Evolutionary conservation across 441 rosid species (phyloP).

Genomic region (Adansonia gregorii): DNA sequence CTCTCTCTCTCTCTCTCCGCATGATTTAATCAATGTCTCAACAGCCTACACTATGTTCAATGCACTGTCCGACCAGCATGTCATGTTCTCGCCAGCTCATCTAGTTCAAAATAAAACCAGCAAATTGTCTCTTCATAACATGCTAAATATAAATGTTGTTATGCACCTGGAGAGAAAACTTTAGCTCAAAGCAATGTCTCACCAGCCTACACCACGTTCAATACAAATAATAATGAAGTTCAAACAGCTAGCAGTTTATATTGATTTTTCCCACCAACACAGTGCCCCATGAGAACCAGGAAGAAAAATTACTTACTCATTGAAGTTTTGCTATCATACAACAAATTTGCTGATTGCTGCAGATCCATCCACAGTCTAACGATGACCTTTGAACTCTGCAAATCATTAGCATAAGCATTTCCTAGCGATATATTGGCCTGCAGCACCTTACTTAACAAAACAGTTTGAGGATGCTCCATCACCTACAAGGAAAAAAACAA

Average conservation of each 20-base stretch:
- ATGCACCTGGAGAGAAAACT: background rate
- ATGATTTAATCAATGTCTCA: background rate
- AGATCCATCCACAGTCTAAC: slow-evolving; percentile 80
- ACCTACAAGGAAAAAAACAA: slow-evolving; percentile 51
- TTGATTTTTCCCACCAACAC: background rate
- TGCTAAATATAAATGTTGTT: background rate
- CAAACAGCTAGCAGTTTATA: slow-evolving; percentile 11
- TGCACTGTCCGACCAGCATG: background rate
- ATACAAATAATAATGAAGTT: background rate
- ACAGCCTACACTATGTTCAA: background rate
- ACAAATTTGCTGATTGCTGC: slow-evolving; percentile 77
- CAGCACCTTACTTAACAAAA: slow-evolving; percentile 71
- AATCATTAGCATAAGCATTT: slow-evolving; percentile 57
- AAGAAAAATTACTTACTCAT: slow-evolving; percentile 49
- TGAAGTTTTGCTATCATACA: slow-evolving; percentile 84
- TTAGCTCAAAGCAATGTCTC: background rate
- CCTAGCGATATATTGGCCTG: slow-evolving; percentile 67
- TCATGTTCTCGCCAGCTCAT: slow-evolving; percentile 1
- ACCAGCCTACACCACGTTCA: background rate
- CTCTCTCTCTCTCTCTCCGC: background rate
- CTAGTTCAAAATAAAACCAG: background rate
- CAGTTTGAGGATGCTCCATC: slow-evolving; percentile 95
- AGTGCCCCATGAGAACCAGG: background rate
- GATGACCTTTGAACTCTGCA: slow-evolving; percentile 43
- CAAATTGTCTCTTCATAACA: background rate